These are phyloP conservation scores for Candida berthetii DNA, from an alignment of 805 yeast species.

Conservation along the genomic window DNA sequence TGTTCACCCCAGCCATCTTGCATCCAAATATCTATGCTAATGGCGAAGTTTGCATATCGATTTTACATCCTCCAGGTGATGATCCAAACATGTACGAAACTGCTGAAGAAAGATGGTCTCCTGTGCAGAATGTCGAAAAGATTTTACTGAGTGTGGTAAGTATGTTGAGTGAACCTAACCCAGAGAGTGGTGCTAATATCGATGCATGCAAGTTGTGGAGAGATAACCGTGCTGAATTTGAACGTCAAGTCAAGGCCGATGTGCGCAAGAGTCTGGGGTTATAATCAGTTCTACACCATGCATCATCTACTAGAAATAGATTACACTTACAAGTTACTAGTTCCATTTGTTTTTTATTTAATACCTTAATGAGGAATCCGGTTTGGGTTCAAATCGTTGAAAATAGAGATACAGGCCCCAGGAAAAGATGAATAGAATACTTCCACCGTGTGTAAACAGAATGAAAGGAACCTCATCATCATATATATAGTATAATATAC, in stretches of 20 bases:
- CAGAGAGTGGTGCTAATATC: constrained; percentile 91
- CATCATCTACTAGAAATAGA: neutral
- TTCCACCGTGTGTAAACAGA: too few relatives aligned
- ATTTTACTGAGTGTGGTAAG: constrained; percentile 88
- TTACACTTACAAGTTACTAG: too few relatives aligned
- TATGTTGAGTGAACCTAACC: constrained; percentile 95
- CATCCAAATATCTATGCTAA: constrained; percentile 95
- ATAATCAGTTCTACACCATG: constrained; percentile 15
- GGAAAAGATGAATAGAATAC: too few relatives aligned
- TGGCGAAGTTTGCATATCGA: constrained; percentile 94
- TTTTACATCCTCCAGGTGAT: constrained; percentile 93
- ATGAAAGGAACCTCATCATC: too few relatives aligned
- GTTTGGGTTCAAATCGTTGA: too few relatives aligned
- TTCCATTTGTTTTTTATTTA: too few relatives aligned
- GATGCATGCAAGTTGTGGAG: constrained; percentile 85
- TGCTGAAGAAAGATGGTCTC: constrained; percentile 97
- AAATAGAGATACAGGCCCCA: too few relatives aligned
- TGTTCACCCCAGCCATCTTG: constrained; percentile 71
- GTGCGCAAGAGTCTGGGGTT: constrained; percentile 71
- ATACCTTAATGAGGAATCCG: too few relatives aligned
- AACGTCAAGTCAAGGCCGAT: constrained; percentile 56
- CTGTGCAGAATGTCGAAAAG: constrained; percentile 97
- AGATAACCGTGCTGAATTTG: constrained; percentile 67
- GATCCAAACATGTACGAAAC: constrained; percentile 94
- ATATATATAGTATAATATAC: too few relatives aligned